Conservation (phyloP, 352 stramenopile genomes). For the Pythium phragmiticola region DNA sequence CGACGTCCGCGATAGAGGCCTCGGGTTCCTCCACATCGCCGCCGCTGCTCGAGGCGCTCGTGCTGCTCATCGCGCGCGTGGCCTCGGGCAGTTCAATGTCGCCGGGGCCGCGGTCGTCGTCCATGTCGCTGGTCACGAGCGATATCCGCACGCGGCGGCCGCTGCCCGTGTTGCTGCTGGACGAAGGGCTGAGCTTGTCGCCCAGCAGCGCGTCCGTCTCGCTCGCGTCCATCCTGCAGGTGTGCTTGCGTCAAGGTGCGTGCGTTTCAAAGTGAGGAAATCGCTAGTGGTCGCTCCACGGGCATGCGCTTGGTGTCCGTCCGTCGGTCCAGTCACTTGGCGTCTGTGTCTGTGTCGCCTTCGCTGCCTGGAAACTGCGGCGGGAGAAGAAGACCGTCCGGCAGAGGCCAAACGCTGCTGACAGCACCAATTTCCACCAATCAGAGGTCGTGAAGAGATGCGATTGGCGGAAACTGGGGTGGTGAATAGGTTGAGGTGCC, state of each 20-base stretch:
- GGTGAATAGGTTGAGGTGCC: background rate
- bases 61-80: slow-evolving; percentile 18
- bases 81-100: slow-evolving; percentile 15
- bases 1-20: slow-evolving; percentile 3
- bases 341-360: slow-evolving; percentile 24
- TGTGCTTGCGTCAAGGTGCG: background rate
- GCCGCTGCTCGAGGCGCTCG: slow-evolving; percentile 17
- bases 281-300: no score
- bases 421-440: slow-evolving; percentile 9
- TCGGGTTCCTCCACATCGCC: slow-evolving; percentile 25
- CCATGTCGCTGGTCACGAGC: slow-evolving; percentile 9
- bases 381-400: slow-evolving; percentile 14
- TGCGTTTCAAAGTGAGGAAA: background rate
- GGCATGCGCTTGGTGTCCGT: no score
- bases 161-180: slow-evolving; percentile 6
- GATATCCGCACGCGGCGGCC: slow-evolving; percentile 23
- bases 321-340: background rate
- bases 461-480: slow-evolving; percentile 6
- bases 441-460: background rate
- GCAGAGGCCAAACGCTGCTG: background rate
- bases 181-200: slow-evolving; percentile 21
- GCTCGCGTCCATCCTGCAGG: slow-evolving; percentile 32
- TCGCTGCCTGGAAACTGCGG: slow-evolving; percentile 6
- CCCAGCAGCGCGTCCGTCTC: slow-evolving; percentile 51
- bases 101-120: background rate